A percentile compares a stretch with the other conserved stretches of the same genome.
Conservation (phyloP, 306 rosid species). For the Urtica urens region DNA sequence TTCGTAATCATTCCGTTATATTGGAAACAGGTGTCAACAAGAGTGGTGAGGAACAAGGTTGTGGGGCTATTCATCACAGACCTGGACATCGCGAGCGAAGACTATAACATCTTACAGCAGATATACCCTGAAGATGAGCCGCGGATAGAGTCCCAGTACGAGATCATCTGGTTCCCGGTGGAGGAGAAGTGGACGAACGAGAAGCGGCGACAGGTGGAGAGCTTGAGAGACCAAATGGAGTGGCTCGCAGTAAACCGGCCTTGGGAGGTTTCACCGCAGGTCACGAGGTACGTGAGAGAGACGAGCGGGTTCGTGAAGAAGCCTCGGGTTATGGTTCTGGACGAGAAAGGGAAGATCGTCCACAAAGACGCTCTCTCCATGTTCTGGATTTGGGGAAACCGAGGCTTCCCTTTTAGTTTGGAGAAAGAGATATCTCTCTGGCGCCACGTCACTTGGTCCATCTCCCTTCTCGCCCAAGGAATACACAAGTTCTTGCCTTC, state of each 20-base stretch:
- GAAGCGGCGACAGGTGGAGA: constrained; percentile 15
- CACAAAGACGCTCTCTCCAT: constrained; percentile 49
- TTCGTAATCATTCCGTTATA: background rate
- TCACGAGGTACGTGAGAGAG: constrained; percentile 34
- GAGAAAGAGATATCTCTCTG: constrained; percentile 42
- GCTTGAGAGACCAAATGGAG: constrained; percentile 24
- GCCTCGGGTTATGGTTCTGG: constrained; percentile 46
- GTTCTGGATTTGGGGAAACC: constrained; percentile 66
- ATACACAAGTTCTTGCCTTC: constrained; percentile 17
- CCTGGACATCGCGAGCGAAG: constrained; percentile 27
- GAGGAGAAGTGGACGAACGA: constrained; percentile 21
- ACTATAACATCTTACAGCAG: constrained; percentile 28
- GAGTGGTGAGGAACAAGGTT: constrained; percentile 26
- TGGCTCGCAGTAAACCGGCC: constrained; percentile 44
- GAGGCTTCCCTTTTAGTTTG: constrained; percentile 45
- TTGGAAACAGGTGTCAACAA: constrained; percentile 34
- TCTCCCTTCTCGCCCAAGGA: constrained; percentile 34
- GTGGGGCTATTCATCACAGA: constrained; percentile 46
- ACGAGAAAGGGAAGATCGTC: constrained; percentile 40
- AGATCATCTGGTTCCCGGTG: constrained; percentile 54
- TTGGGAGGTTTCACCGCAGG: constrained; percentile 22
- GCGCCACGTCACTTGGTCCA: constrained; percentile 40
- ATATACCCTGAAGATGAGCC: constrained; percentile 29
- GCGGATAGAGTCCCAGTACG: constrained; percentile 30
- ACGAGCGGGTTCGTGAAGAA: constrained; percentile 38